Percentiles rank a stretch among this genome's conserved stretches.
Evolutionary conservation across 495 filamentous ascomycete species (phyloP).

Genomic region (Xylaria flabelliformis): DNA sequence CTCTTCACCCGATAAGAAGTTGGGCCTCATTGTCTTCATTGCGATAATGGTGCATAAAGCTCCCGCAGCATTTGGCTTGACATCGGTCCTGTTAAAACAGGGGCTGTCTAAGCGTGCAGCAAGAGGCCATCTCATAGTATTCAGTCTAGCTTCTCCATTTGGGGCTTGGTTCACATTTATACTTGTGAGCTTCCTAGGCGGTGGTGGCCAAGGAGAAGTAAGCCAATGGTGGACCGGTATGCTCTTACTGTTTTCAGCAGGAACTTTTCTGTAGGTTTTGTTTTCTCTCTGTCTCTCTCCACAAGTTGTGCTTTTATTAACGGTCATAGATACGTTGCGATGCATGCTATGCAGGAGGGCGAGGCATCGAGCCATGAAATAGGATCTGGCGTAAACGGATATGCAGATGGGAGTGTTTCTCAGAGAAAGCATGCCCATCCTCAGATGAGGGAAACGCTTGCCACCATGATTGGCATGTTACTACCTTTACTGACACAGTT

Average conservation of each 20-base stretch:
- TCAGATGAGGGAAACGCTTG: conserved; percentile 69
- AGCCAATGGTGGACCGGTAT: conserved; percentile 90
- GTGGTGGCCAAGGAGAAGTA: conserved; percentile 46
- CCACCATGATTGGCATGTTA: conserved; percentile 86
- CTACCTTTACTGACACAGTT: conserved; percentile 88
- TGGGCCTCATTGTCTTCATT: conserved; percentile 89
- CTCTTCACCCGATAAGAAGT: conserved; percentile 69
- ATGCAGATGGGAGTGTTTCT: conserved; percentile 61
- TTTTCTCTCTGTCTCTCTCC: not conserved
- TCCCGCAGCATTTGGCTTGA: conserved; percentile 93
- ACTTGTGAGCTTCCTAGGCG: conserved; percentile 73
- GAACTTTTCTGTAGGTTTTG: conserved; percentile 86
- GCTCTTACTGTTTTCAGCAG: conserved; percentile 87
- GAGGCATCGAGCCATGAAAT: conserved; percentile 59
- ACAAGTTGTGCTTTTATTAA: conserved; percentile 29
- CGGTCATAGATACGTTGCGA: conserved; percentile 82
- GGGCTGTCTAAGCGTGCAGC: conserved; percentile 85
- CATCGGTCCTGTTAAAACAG: conserved; percentile 85
- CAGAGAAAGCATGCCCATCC: conserved; percentile 58
- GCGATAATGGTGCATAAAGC: conserved; percentile 98
- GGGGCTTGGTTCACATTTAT: conserved; percentile 86
- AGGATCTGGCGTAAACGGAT: conserved; percentile 66
- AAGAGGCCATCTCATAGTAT: conserved; percentile 83
- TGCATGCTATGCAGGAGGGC: conserved; percentile 96
- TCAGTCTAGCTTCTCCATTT: conserved; percentile 87